Evolutionary conservation across 140 eudicot species (phyloP).

Genomic region (Flaveria floridana): DNA sequence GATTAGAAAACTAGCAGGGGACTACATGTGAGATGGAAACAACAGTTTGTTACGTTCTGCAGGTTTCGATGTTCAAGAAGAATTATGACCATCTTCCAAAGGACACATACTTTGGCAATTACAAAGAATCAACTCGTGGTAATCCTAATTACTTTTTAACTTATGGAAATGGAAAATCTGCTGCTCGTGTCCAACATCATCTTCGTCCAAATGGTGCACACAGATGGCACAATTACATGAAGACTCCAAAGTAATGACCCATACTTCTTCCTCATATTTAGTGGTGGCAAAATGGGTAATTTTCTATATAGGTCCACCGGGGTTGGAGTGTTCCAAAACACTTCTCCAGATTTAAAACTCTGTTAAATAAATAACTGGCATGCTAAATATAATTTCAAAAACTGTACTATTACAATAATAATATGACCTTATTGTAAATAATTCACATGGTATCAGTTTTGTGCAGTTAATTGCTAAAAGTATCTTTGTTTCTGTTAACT

Average conservation of each 20-base stretch:
- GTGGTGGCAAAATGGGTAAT: constrained; percentile 4
- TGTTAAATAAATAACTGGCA: background rate
- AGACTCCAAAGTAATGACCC: constrained; percentile 59
- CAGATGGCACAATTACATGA: constrained; percentile 99
- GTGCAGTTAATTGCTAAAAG: too few relatives aligned
- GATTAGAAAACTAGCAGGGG: constrained; percentile 12
- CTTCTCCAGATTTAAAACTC: background rate
- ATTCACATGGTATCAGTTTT: too few relatives aligned
- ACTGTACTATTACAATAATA: too few relatives aligned
- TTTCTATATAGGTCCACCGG: background rate
- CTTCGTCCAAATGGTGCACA: constrained; percentile 99
- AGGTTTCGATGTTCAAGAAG: constrained; percentile 94
- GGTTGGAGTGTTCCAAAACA: background rate
- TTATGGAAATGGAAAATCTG: constrained; percentile 95
- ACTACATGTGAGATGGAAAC: background rate
- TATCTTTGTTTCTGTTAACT: too few relatives aligned
- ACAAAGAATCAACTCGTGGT: constrained; percentile 86
- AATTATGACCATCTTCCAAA: constrained; percentile 87
- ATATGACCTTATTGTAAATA: too few relatives aligned
- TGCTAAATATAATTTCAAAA: background rate
- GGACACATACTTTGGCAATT: constrained; percentile 79
- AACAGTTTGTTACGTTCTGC: constrained; percentile 5
- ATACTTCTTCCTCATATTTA: constrained; percentile 12
- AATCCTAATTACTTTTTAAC: constrained; percentile 93
- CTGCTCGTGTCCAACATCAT: constrained; percentile 86